Percentiles rank a stretch among this genome's conserved stretches.
These are phyloP conservation scores for Plasmopara viticola DNA, from an alignment of 352 stramenopile species.

Conservation along the genomic window DNA sequence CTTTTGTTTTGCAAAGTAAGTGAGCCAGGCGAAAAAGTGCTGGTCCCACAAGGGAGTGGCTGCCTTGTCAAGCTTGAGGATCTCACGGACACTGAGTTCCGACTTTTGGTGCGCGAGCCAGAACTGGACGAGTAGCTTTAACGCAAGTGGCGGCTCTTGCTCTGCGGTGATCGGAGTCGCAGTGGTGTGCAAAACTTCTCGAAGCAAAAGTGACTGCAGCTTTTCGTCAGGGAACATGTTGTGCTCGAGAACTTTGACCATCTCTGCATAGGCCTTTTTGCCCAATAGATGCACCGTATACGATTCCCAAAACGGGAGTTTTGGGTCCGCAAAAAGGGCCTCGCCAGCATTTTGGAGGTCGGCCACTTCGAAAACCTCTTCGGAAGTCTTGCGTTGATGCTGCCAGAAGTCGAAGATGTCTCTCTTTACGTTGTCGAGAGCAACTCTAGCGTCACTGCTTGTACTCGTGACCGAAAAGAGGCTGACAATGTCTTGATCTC, in stretches of 20 bases:
- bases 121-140: not conserved
- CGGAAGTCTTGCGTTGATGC: not conserved
- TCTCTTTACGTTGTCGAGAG: not conserved
- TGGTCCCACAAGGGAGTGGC: not conserved
- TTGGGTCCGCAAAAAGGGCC: not conserved
- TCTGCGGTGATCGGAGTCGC: not conserved
- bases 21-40: not conserved
- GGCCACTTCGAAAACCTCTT: not conserved
- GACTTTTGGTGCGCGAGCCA: not conserved
- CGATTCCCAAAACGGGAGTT: not conserved
- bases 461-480: not conserved
- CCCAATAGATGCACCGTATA: not conserved
- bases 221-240: not conserved
- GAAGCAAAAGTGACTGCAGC: not conserved
- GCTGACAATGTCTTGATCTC: not conserved
- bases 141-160: not conserved
- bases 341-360: not conserved
- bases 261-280: not conserved
- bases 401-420: not conserved
- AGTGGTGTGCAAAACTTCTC: not conserved
- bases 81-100: not conserved
- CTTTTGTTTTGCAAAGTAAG: not conserved
- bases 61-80: not conserved
- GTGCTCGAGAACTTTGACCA: not conserved
- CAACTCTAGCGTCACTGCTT: not conserved